Percentiles rank a stretch among this genome's conserved stretches.
phyloP scores from a whole-genome alignment of 2,329 filamentous ascomycete species.

The Neocatenulostroma microsporum region DNA sequence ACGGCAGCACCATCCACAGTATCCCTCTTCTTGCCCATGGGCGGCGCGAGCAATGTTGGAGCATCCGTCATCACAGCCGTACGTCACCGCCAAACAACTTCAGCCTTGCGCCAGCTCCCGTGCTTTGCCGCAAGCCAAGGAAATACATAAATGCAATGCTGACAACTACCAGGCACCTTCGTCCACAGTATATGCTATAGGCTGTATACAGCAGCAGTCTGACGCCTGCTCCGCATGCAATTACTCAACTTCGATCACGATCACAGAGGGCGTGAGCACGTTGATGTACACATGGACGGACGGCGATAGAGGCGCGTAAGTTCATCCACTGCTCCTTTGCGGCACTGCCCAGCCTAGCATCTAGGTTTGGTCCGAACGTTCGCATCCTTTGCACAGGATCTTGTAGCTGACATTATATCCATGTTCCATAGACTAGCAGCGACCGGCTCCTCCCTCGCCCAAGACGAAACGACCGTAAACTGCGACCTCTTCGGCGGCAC shows the following conservation, averaged over 20 bases:
- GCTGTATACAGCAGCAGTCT: conserved; percentile 12
- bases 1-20: conserved; percentile 1
- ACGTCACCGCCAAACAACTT: conserved; percentile 8
- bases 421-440: conserved; percentile 1
- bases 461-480: conserved; percentile 13
- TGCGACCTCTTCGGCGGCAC: conserved; percentile 21
- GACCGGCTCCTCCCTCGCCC: conserved; percentile 12
- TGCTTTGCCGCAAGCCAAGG: background rate
- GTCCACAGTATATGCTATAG: conserved; percentile 21
- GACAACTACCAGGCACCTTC: conserved; percentile 13
- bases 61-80: conserved; percentile 18
- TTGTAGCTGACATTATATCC: background rate
- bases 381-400: background rate
- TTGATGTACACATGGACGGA: conserved; percentile 16
- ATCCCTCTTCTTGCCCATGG: conserved; percentile 14
- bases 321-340: background rate
- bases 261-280: conserved; percentile 25
- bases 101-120: too few species aligned
- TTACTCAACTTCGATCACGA: conserved; percentile 20
- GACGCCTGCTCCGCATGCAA: conserved; percentile 13
- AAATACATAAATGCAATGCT: background rate
- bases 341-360: background rate
- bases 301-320: conserved; percentile 8
- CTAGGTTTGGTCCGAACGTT: background rate
- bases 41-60: conserved; percentile 7